These are phyloP conservation scores for Colletotrichum incanum DNA, from an alignment of 2,329 filamentous ascomycete genomes.

Conservation along the genomic window DNA sequence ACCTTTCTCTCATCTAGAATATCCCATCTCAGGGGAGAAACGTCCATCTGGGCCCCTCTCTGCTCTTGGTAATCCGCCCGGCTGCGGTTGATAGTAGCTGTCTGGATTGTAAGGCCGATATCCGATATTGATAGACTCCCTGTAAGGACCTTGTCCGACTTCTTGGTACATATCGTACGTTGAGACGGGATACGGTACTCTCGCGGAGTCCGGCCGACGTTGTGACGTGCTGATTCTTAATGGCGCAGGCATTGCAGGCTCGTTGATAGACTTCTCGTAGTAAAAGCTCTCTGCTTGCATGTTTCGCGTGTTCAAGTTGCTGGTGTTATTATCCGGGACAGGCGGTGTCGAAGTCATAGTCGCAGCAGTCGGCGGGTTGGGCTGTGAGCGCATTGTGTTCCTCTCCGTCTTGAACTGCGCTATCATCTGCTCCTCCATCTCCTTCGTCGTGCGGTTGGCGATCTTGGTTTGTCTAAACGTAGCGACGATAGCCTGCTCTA, in stretches of 20 bases:
- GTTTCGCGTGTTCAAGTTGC: not conserved
- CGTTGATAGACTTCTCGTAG: conserved; percentile 33
- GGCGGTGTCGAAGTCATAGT: not conserved
- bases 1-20: not conserved
- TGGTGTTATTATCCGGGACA: not conserved
- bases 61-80: conserved; percentile 35
- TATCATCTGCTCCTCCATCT: conserved; percentile 40
- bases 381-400: not conserved
- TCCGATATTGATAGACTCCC: conserved; percentile 37
- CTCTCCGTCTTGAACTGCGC: conserved; percentile 26
- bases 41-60: conserved; percentile 39
- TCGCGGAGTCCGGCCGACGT: not conserved
- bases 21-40: conserved; percentile 7
- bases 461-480: conserved; percentile 30
- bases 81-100: conserved; percentile 17
- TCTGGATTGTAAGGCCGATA: conserved; percentile 32
- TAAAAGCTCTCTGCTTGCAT: conserved; percentile 29
- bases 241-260: conserved; percentile 20
- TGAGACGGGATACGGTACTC: conserved; percentile 26
- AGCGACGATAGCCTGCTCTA: conserved; percentile 28
- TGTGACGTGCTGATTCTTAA: conserved; percentile 4
- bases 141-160: conserved; percentile 33
- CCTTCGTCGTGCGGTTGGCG: conserved; percentile 30
- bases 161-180: conserved; percentile 34
- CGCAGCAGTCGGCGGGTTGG: not conserved